Conservation (phyloP, 768 basidiomycete genomes). For the Boletus reticulatus region DNA sequence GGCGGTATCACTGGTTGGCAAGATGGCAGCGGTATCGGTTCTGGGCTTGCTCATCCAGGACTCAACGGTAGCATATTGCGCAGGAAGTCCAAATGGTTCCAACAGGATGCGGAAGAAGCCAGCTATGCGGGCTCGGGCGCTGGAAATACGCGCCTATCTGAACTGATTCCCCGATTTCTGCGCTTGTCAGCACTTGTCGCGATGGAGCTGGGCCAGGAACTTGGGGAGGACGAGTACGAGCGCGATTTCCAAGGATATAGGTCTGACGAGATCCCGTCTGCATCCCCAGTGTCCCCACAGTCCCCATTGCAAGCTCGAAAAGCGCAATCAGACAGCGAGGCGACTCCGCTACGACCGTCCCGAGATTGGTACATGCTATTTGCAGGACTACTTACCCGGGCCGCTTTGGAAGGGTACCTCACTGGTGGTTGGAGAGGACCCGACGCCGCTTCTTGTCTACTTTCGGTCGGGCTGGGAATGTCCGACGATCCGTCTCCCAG, state of each 20-base stretch:
- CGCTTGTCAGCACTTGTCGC: slow-evolving; percentile 77
- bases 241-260: slow-evolving; percentile 29
- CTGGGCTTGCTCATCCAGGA: slow-evolving; percentile 60
- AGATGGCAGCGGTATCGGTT: slow-evolving; percentile 71
- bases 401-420: slow-evolving; percentile 81
- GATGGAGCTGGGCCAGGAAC: slow-evolving; percentile 72
- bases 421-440: slow-evolving; percentile 77
- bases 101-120: slow-evolving; percentile 21
- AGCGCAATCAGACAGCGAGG: slow-evolving; percentile 37
- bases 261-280: slow-evolving; percentile 16
- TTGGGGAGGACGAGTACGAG: slow-evolving; percentile 51
- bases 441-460: slow-evolving; percentile 64
- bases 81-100: slow-evolving; percentile 38
- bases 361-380: slow-evolving; percentile 82
- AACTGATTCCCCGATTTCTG: slow-evolving; percentile 69
- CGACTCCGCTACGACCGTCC: slow-evolving; percentile 62
- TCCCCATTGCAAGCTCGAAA: slow-evolving; percentile 14
- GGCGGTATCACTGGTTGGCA: slow-evolving; percentile 71
- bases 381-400: slow-evolving; percentile 74
- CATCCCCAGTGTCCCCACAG: slow-evolving; percentile 11
- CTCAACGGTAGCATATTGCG: slow-evolving; percentile 57
- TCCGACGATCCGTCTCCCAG: slow-evolving; percentile 25
- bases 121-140: slow-evolving; percentile 38
- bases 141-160: slow-evolving; percentile 63
- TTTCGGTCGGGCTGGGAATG: slow-evolving; percentile 67